phyloP scores from a whole-genome alignment of 2,329 filamentous ascomycete genomes.

The Neocatenulostroma microsporum region DNA sequence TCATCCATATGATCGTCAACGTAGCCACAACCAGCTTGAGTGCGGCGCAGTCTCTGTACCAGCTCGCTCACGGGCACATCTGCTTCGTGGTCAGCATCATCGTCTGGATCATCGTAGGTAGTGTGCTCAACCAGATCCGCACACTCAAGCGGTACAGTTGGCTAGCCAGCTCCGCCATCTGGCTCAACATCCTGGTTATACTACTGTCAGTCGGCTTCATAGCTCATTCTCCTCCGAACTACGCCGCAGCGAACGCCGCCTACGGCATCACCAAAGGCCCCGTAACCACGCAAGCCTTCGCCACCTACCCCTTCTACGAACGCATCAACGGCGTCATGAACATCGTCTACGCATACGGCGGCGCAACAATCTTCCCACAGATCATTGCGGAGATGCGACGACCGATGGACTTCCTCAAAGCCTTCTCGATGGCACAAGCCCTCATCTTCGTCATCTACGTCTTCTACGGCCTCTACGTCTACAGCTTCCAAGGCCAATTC shows the following conservation, averaged over 20 bases:
- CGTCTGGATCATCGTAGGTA: constrained; percentile 40
- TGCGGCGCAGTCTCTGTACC: constrained; percentile 4
- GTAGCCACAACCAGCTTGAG: constrained; percentile 7
- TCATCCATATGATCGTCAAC: constrained; percentile 11
- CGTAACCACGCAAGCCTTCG: constrained; percentile 11
- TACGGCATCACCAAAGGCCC: constrained; percentile 10
- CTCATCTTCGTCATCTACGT: constrained; percentile 45
- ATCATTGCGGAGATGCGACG: constrained; percentile 69
- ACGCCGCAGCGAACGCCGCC: constrained; percentile 13
- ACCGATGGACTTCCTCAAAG: constrained; percentile 95
- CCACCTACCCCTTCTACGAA: constrained; percentile 10
- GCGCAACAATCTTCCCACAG: constrained; percentile 52
- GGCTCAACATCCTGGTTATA: constrained; percentile 46
- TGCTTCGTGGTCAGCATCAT: constrained; percentile 20
- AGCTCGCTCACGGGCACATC: constrained; percentile 4
- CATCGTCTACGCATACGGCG: constrained; percentile 39
- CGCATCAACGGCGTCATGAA: constrained; percentile 18
- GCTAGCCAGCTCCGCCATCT: constrained; percentile 50
- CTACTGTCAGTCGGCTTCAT: constrained; percentile 47
- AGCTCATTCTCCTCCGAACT: constrained; percentile 46
- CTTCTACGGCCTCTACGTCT: constrained; percentile 42
- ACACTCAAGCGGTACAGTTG: constrained; percentile 49
- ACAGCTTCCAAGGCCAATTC: constrained; percentile 44
- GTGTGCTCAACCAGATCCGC: constrained; percentile 49
- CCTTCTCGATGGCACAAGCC: constrained; percentile 60